These are phyloP conservation scores for Ophiostoma fasciatum DNA, from an alignment of 2,329 filamentous ascomycete species.

Conservation along the genomic window DNA sequence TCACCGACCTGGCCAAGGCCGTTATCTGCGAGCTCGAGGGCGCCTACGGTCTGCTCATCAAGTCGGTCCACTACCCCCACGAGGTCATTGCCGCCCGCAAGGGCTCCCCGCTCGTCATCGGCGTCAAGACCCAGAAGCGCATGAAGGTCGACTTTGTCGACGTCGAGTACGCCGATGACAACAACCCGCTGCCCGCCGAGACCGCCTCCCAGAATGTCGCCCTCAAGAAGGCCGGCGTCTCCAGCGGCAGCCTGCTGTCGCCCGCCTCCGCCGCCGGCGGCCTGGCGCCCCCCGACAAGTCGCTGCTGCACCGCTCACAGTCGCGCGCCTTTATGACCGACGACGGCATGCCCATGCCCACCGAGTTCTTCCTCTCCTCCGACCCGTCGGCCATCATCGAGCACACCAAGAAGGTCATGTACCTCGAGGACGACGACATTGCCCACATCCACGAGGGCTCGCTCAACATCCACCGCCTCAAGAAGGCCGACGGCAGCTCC, in stretches of 20 bases:
- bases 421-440: constrained; percentile 98
- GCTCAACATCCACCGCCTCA: constrained; percentile 95
- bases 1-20: constrained; percentile 91
- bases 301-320: constrained; percentile 92
- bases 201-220: constrained; percentile 91
- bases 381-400: constrained; percentile 97
- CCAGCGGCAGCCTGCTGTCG: constrained; percentile 52
- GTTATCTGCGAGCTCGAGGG: constrained; percentile 98
- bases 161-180: constrained; percentile 88
- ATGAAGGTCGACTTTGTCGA: constrained; percentile 99
- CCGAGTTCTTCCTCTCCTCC: constrained; percentile 98
- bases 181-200: constrained; percentile 73
- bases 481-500: constrained; percentile 91
- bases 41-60: constrained; percentile 91
- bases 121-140: constrained; percentile 91
- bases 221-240: constrained; percentile 80
- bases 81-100: constrained; percentile 97
- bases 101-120: constrained; percentile 93
- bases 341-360: constrained; percentile 92
- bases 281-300: constrained; percentile 88
- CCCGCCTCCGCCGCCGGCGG: constrained; percentile 27
- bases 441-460: constrained; percentile 98
- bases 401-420: constrained; percentile 99
- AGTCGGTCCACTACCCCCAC: constrained; percentile 96
- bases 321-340: constrained; percentile 98